Base-by-base conservation (phyloP, 2,329 filamentous ascomycete genomes). In the Neocatenulostroma microsporum region DNA sequence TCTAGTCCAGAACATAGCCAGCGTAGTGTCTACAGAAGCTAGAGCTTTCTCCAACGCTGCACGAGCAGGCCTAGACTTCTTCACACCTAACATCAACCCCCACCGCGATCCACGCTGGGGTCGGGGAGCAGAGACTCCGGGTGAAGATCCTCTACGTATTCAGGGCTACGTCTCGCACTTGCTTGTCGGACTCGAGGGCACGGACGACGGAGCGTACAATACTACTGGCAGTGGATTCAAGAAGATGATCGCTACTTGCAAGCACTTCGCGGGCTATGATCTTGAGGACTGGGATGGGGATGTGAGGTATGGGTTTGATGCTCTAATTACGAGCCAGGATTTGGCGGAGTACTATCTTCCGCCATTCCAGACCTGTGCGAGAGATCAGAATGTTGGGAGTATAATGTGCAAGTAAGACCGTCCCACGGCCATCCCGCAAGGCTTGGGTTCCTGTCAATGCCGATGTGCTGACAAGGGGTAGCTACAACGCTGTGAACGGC, bases 271-370 rank as follows among this genome's bases (percentile, higher is more conserved):
- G 12, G 39, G 39, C 27, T 48, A 45, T 24, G 50, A 58, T 25
- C 45, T 56, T 15, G 45, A 54, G 41, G 48, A 40, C 14, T 57
- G 51, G 54, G 54, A 57, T 35, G 51, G 50, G 12, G 54, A 55
- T 34, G 49, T 48, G 18, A 43, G 56, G 11, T 66, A 70, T 52
- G 66, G 68, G 12, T 79, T 76, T 41, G 66, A 80, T 50, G 69
- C 76, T 5, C 61, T 68, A 10, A 71, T 80, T 40, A 63, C 66
- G 8, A 61, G 66, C 32, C 79, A 82, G 46, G 80, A 84, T 41
- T 60, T 84, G 4, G 67, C 72, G 0, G 79, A 82, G 48, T 84
- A 82, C 58, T 83, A 80, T 50, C 66, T 80, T 26, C 77, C 74
- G 1, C 70, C 77, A 0, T 84, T 84, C 60, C 65, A 79, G 49